Evolutionary conservation across 106 monocot genomes (phyloP).

Genomic region (Cymbidium sinense): DNA sequence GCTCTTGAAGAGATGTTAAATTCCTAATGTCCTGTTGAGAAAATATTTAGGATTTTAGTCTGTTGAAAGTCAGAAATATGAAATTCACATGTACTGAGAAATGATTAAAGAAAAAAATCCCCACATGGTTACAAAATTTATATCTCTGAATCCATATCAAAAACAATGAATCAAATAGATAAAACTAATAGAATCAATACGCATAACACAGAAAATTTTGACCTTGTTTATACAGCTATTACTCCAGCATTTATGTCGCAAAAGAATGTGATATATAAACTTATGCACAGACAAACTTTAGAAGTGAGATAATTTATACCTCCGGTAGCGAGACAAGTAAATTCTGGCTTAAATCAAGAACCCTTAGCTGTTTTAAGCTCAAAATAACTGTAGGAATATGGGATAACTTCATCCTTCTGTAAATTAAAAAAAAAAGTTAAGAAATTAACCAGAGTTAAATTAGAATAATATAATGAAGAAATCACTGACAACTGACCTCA

Average conservation of each 20-base stretch:
- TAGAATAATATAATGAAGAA: background rate
- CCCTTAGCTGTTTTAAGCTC: conserved; percentile 32
- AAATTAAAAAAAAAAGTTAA: conserved; percentile 14
- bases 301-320: conserved; percentile 28
- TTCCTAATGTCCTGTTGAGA: too few relatives aligned
- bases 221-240: background rate
- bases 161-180: background rate
- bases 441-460: background rate
- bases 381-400: conserved; percentile 57
- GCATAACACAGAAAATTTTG: background rate
- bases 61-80: too few relatives aligned
- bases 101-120: too few relatives aligned
- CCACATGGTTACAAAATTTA: background rate
- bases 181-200: background rate
- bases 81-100: too few relatives aligned
- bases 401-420: conserved; percentile 67
- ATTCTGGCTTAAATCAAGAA: conserved; percentile 92
- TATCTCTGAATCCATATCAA: background rate
- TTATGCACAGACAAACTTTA: conserved; percentile 1
- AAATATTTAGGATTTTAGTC: too few relatives aligned
- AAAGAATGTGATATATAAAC: background rate
- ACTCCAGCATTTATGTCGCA: background rate
- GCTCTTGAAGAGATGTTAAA: too few relatives aligned
- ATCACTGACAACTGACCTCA: conserved; percentile 42
- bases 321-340: conserved; percentile 48